Base-by-base conservation (phyloP, 345 rosid genomes). In the Chamaenerion angustifolium region DNA sequence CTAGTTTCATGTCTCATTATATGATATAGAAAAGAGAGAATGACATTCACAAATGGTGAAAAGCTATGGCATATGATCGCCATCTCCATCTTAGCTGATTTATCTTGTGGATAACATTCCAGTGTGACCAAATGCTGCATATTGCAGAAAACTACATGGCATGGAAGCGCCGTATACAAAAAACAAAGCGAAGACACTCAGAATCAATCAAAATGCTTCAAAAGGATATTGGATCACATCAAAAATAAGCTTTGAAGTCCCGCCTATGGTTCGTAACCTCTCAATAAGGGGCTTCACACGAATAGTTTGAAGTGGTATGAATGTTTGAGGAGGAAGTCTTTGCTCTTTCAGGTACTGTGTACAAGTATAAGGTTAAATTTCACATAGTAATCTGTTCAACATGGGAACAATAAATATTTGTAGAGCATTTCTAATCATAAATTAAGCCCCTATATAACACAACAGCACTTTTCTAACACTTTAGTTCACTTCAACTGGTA, bases 291-390 rank as follows among this genome's bases (percentile, higher is more conserved):
- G 87, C 83, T 92, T 92, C 51, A 87, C 88, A 58, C 95, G 96
- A 61, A 87, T 83, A 11, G 98, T 80, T 62, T 78, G 95, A 65
- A 92, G 87, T 42, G 98, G 98, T 58, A 87, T 82, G 76, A 92
- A 92, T 54, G 98, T 92, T 78, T 75, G 84, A 48, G 98, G 96
- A 68, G 98, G 96, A 82, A 92, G 96, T 79, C 98, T 72, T 64
- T 87, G 92, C 63, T 92, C 95, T 78, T 87, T 92, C 71, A 92
- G 74, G 70, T 87, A 87, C 98, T 92, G 95, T 65, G 75, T 41
- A 69, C 46, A 59, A 35, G 47, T 50, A 45, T 16, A 37, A 54
- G 43, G 42, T 13, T 14, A 49, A 54, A 23, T 27, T 51, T 40
- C 42, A 13, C 9, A 63, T n/a, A 47, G 55, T 12, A 46, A 46